Evolutionary conservation across 2,329 filamentous ascomycete genomes (phyloP), one percentile per base, ranked within the genome.

Genomic region (Cladosporium sp.): DNA sequence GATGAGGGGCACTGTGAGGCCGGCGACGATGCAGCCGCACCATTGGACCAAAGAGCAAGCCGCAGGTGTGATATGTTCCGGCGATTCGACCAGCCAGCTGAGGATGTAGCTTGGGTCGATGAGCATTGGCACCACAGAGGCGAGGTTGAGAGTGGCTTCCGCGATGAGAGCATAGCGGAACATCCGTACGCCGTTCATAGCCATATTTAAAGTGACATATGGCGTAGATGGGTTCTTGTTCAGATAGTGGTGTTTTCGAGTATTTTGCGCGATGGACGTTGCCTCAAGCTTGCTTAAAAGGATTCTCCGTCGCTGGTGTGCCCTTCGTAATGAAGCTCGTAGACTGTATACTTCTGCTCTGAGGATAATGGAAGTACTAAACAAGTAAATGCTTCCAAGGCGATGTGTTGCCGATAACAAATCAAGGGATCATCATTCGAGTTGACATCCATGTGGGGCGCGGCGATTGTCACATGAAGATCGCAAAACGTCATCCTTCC

Each of bases 161-260:
- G 61, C 35, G 35, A 62, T 56, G 48, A 71, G 60, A 24, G 66
- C 65, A 53, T 55, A 61, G 58, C 65, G 67, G 57, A 70, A 61
- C 45, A 65, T 49, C 51, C 61, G 58, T 25, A 45, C 48, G 49
- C 57, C 58, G 56, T 61, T 55, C 58, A 47, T 17, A 28, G 52
- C 24, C 52, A 55, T 55, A 17, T 12, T 47, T 55, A 32, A 19
- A 10, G 28, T 32, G n/a, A 32, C 12, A 10, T 4, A 5, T 3
- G 28, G 28, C 8, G 8, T 32, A 9, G 12, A 28, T n/a, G 19
- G 58, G 56, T 42, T 61, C 24, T 60, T 28, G 13, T 32, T 22
- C 12, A 10, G 12, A 32, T 32, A 32, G 9, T 32, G 3, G 28
- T 32, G 12, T 32, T 32, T 32, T 10, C 8, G 28, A 32, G 28